Conservation (phyloP, 2,329 filamentous ascomycete species). For the Penicillium paneum region DNA sequence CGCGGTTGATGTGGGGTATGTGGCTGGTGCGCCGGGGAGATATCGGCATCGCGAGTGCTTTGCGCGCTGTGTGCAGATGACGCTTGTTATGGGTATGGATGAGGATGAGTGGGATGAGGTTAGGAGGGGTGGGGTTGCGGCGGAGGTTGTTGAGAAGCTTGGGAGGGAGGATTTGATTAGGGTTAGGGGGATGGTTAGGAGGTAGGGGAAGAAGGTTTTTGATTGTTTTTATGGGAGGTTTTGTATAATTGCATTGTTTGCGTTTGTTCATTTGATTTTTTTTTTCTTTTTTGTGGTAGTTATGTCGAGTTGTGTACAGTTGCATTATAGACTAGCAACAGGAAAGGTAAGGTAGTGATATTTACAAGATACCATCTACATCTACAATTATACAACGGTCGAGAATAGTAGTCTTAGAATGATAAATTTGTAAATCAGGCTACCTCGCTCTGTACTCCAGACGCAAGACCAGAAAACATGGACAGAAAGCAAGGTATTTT, state of each 20-base stretch:
- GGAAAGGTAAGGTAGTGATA: neutral
- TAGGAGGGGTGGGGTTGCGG: constrained; percentile 45
- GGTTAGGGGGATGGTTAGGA: constrained; percentile 65
- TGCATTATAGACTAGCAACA: neutral
- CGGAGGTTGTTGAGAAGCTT: constrained; percentile 61
- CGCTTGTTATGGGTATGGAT: constrained; percentile 89
- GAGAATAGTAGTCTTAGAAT: neutral
- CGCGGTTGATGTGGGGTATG: constrained; percentile 40
- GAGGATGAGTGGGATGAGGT: constrained; percentile 92
- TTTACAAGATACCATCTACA: neutral
- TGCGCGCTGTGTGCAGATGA: constrained; percentile 71
- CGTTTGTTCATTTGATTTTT: neutral
- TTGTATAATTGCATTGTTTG: neutral
- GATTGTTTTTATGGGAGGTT: neutral
- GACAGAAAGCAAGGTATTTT: neutral
- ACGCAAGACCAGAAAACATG: neutral
- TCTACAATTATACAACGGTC: neutral
- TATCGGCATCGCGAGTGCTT: constrained; percentile 79
- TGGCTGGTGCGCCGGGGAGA: constrained; percentile 44
- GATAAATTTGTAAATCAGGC: neutral
- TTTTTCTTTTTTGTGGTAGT: neutral
- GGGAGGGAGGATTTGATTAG: constrained; percentile 68
- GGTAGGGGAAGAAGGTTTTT: constrained; percentile 1
- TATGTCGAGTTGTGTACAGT: neutral
- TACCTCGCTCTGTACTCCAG: constrained; percentile 3